phyloP scores from a whole-genome alignment of 2,329 filamentous ascomycete species.

The Thelonectria blattea region DNA sequence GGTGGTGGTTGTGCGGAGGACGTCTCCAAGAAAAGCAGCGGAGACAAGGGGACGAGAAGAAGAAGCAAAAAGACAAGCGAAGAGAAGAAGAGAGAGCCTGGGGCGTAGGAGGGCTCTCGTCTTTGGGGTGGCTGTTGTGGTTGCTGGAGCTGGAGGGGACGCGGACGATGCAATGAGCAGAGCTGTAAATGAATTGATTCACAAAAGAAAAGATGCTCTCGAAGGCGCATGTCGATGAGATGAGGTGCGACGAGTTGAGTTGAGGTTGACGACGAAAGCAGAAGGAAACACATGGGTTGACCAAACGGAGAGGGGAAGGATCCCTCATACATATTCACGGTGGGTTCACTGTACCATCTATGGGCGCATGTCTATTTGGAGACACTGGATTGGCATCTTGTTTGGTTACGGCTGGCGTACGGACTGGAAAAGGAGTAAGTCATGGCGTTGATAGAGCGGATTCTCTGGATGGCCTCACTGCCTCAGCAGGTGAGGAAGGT shows the following conservation, averaged over 20 bases:
- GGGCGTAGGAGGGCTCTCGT: slow-evolving; percentile 22
- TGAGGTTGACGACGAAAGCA: neutral
- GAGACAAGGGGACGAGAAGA: slow-evolving; percentile 27
- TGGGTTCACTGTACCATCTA: neutral
- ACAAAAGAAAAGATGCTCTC: slow-evolving; percentile 33
- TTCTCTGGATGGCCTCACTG: neutral
- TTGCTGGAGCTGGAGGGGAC: slow-evolving; percentile 37
- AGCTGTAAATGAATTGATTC: slow-evolving; percentile 42
- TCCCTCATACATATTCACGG: neutral
- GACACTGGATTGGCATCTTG: neutral
- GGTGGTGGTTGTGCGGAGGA: slow-evolving; percentile 25
- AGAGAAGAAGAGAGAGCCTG: slow-evolving; percentile 21
- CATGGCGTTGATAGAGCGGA: neutral
- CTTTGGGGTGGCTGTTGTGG: slow-evolving; percentile 33
- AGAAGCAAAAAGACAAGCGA: slow-evolving; percentile 20
- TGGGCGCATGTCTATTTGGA: neutral
- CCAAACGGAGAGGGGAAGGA: neutral
- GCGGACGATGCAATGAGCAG: slow-evolving; percentile 39
- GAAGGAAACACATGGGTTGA: neutral
- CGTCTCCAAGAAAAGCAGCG: slow-evolving; percentile 32
- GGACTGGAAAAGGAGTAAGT: neutral
- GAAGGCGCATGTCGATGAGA: slow-evolving; percentile 27
- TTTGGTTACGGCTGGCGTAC: neutral
- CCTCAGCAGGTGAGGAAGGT: too few relatives aligned
- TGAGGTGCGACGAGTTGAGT: slow-evolving; percentile 22